These are phyloP conservation scores for Nephelium lappaceum DNA, from an alignment of 345 rosid genomes.

Conservation along the genomic window DNA sequence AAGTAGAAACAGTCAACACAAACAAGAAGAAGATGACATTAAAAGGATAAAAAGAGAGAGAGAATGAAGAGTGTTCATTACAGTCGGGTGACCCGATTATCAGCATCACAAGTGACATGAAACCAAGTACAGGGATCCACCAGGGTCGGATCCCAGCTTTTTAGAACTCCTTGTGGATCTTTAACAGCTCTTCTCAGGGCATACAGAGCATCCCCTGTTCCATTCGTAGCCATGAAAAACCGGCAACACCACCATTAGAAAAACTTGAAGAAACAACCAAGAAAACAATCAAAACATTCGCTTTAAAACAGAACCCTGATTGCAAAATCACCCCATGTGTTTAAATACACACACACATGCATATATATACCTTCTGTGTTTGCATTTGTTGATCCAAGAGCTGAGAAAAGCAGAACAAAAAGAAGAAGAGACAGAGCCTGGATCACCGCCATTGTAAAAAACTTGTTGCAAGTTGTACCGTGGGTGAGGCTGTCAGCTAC, in stretches of 20 bases:
- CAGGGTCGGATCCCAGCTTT: slow-evolving; percentile 81
- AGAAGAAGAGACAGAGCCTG: slow-evolving; percentile 25
- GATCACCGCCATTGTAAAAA: slow-evolving; percentile 35
- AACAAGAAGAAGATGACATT: background rate
- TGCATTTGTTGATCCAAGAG: slow-evolving; percentile 35
- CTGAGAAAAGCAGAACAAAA: slow-evolving; percentile 23
- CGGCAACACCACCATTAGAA: background rate
- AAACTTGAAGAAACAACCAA: too few species aligned
- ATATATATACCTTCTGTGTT: slow-evolving; percentile 51
- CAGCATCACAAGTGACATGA: slow-evolving; percentile 67
- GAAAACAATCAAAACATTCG: background rate
- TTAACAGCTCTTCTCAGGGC: slow-evolving; percentile 64
- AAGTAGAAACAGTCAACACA: background rate
- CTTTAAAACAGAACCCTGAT: background rate
- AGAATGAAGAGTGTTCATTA: slow-evolving; percentile 22
- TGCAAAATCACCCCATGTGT: background rate
- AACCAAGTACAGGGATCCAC: slow-evolving; percentile 88
- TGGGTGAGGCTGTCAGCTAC: background rate
- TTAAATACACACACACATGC: too few species aligned
- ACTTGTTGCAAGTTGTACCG: background rate
- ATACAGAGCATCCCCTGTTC: slow-evolving; percentile 68
- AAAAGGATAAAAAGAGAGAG: too few species aligned
- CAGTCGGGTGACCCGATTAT: slow-evolving; percentile 69
- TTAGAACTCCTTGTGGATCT: slow-evolving; percentile 66
- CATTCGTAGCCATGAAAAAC: slow-evolving; percentile 8